phyloP scores from a whole-genome alignment of 2,329 filamentous ascomycete genomes.

The Calonectria fujianensis region DNA sequence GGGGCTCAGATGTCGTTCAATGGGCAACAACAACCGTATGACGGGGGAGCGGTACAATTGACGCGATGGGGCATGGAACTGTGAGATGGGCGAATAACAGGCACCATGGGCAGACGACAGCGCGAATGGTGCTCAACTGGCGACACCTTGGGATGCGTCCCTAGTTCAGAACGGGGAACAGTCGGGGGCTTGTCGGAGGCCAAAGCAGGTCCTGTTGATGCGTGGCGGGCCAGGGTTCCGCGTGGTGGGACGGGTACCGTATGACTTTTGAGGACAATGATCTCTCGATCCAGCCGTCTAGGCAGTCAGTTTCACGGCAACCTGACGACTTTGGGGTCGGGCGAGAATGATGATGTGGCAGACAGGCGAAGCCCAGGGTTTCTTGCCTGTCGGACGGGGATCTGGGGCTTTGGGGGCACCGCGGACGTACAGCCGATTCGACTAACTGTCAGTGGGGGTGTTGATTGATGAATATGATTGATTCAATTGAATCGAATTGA shows the following conservation, averaged over 20 bases:
- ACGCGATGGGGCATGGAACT: conserved; percentile 48
- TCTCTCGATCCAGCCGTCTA: conserved; percentile 48
- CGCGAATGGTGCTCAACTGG: conserved; percentile 48
- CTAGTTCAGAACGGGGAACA: conserved; percentile 36
- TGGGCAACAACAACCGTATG: conserved; percentile 53
- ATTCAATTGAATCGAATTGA: conserved; percentile 36
- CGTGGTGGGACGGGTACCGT: conserved; percentile 55
- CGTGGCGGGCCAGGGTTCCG: conserved; percentile 46
- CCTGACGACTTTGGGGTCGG: conserved; percentile 53
- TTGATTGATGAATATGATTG: conserved; percentile 45
- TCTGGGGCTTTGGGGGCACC: conserved; percentile 45
- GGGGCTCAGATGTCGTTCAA: conserved; percentile 48
- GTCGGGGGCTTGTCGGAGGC: conserved; percentile 38
- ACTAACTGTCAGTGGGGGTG: conserved; percentile 35
- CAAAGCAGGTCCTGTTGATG: conserved; percentile 40
- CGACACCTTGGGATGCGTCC: conserved; percentile 38
- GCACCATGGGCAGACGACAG: conserved; percentile 45
- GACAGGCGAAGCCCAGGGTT: conserved; percentile 44
- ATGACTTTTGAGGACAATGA: conserved; percentile 53
- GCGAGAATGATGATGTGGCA: conserved; percentile 52
- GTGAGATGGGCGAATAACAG: conserved; percentile 48
- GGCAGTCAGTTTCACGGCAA: conserved; percentile 47
- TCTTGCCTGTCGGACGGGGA: conserved; percentile 44
- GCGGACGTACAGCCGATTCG: conserved; percentile 48
- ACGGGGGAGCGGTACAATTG: conserved; percentile 48